Percentiles rank a stretch among this genome's conserved stretches.
Conservation (phyloP, 2,329 filamentous ascomycete species). For the Monosporascus sp. region DNA sequence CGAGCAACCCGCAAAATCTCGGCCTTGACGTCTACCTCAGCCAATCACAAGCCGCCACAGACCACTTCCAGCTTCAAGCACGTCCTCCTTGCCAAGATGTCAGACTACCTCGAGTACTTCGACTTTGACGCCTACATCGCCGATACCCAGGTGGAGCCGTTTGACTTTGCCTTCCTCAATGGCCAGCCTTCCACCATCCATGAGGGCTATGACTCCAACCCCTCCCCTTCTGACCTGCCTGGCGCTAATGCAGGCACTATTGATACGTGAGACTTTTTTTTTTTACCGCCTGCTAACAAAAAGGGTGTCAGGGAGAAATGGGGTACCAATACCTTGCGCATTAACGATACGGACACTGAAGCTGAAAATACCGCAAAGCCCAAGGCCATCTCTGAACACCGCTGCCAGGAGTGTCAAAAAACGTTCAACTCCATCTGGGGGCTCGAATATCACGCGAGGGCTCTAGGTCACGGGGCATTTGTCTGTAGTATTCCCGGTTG, state of each 20-base stretch:
- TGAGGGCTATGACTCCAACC: not conserved
- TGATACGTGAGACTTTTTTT: conserved; percentile 25
- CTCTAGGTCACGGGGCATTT: not conserved
- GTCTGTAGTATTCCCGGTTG: not conserved
- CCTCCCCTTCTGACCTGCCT: conserved; percentile 4
- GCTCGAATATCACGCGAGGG: not conserved
- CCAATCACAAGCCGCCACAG: conserved; percentile 5
- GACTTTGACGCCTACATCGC: conserved; percentile 7
- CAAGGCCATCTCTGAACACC: not conserved
- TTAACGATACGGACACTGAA: not conserved
- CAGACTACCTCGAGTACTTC: conserved; percentile 13
- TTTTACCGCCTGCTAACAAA: conserved; percentile 27
- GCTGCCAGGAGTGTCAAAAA: not conserved
- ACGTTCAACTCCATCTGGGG: not conserved
- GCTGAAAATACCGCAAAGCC: not conserved
- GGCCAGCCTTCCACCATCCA: not conserved
- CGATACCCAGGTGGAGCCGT: not conserved
- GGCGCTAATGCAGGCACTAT: conserved; percentile 8
- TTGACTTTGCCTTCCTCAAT: not conserved
- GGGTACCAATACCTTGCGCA: too few species aligned
- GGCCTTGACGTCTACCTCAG: not conserved
- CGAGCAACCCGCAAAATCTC: conserved; percentile 1
- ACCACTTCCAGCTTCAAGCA: conserved; percentile 16
- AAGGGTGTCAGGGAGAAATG: conserved; percentile 17
- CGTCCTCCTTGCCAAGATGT: conserved; percentile 15